Percentiles rank a stretch among this genome's conserved stretches.
These are phyloP conservation scores for Aechmea fasciata DNA, from an alignment of 176 grass and related monocot species.

Conservation along the genomic window DNA sequence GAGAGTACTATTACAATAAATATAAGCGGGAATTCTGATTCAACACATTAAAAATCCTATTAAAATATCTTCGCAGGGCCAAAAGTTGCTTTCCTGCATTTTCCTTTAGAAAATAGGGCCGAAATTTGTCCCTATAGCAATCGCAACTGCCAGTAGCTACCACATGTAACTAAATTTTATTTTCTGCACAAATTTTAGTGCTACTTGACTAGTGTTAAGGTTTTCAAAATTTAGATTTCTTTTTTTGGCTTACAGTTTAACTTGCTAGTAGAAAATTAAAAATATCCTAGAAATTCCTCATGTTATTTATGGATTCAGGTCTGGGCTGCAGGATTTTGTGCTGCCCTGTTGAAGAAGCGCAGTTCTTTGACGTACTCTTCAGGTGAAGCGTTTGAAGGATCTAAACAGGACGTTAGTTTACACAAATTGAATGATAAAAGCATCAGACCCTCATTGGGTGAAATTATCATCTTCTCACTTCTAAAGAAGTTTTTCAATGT, in stretches of 20 bases:
- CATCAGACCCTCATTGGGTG: conserved; percentile 35
- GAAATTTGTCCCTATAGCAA: no score
- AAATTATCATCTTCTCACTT: conserved; percentile 62
- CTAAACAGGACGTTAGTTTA: conserved; percentile 30
- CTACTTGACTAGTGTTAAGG: not conserved
- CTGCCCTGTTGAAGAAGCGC: conserved; percentile 69
- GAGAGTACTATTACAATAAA: not conserved
- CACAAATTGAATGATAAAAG: conserved; percentile 31
- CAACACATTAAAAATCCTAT: no score
- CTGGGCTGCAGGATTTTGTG: conserved; percentile 95
- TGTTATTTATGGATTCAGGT: conserved; percentile 44
- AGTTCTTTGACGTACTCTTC: conserved; percentile 40
- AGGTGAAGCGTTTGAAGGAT: conserved; percentile 27
- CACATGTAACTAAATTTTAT: no score
- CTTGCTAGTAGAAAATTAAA: not conserved
- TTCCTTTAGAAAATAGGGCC: no score
- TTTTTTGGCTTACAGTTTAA: not conserved
- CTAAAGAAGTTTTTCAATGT: conserved; percentile 64
- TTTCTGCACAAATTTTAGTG: not conserved
- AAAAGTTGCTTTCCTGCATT: no score
- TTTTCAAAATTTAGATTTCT: not conserved
- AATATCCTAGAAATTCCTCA: conserved; percentile 18
- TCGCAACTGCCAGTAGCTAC: no score
- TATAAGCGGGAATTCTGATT: not conserved
- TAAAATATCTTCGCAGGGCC: no score